These are phyloP conservation scores for Mucuna pruriens DNA, from an alignment of 306 rosid genomes.

Conservation along the genomic window DNA sequence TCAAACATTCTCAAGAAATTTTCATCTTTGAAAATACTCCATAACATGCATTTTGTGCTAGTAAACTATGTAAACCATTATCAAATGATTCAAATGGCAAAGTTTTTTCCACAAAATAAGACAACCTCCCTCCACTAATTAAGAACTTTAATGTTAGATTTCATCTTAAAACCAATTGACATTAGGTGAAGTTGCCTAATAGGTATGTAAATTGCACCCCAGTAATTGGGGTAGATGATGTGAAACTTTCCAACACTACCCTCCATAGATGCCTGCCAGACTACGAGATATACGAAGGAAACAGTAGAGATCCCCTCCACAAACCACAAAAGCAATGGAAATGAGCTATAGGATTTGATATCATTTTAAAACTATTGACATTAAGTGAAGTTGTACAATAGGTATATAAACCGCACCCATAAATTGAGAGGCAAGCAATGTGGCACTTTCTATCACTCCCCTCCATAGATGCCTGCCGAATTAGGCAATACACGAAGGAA, in stretches of 20 bases:
- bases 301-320: no score
- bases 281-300: no score
- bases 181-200: not conserved
- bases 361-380: not conserved
- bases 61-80: not conserved
- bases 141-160: not conserved
- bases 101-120: slow-evolving; percentile 3
- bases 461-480: not conserved
- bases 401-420: not conserved
- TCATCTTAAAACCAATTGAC: not conserved
- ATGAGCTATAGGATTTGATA: no score
- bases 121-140: not conserved
- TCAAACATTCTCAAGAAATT: not conserved
- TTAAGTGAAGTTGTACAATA: not conserved
- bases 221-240: no score
- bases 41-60: not conserved
- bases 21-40: slow-evolving; percentile 9
- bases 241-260: no score
- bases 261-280: no score
- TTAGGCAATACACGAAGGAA: not conserved
- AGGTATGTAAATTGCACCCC: not conserved
- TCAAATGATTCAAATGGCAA: not conserved
- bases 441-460: not conserved
- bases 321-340: no score
- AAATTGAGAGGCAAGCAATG: not conserved